Percentiles rank a stretch among this genome's conserved stretches.
These are phyloP conservation scores for Chiua virens DNA, from an alignment of 768 basidiomycete genomes.

Conservation along the genomic window DNA sequence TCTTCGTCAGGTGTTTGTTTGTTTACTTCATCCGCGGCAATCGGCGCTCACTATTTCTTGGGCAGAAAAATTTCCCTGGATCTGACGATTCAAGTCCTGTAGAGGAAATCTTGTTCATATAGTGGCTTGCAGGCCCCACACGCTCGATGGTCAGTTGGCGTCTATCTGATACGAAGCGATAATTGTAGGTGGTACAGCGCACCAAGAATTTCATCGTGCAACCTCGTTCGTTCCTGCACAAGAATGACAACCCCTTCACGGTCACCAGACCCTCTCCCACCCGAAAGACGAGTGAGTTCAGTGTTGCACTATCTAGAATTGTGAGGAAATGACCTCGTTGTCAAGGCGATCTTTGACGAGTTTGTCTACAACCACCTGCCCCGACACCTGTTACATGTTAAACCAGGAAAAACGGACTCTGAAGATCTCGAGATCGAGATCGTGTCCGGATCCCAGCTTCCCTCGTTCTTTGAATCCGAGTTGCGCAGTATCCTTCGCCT, in stretches of 20 bases:
- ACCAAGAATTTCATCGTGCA: no score
- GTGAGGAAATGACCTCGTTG: not conserved
- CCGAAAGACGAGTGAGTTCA: constrained; percentile 11
- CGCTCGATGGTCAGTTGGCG: no score
- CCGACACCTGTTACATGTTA: constrained; percentile 7
- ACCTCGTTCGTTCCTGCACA: not conserved
- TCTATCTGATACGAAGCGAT: not conserved
- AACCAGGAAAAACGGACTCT: not conserved
- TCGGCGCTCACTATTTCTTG: no score
- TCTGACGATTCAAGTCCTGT: no score
- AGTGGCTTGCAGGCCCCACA: no score
- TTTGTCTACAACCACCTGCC: constrained; percentile 12
- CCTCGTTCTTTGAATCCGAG: constrained; percentile 7
- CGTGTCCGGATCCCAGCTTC: constrained; percentile 2
- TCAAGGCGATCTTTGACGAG: constrained; percentile 14
- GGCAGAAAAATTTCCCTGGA: no score
- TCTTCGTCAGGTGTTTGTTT: no score
- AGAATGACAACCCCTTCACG: not conserved
- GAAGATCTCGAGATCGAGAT: constrained; percentile 5
- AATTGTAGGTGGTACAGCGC: not conserved
- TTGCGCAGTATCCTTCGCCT: constrained; percentile 1
- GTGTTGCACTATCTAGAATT: not conserved
- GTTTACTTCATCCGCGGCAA: no score
- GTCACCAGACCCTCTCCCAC: not conserved
- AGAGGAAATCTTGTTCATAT: no score